Percentiles rank a stretch among this genome's conserved stretches.
Evolutionary conservation across 1,284 basidiomycete species (phyloP).

Genomic region (Ceratobasidium sp.): DNA sequence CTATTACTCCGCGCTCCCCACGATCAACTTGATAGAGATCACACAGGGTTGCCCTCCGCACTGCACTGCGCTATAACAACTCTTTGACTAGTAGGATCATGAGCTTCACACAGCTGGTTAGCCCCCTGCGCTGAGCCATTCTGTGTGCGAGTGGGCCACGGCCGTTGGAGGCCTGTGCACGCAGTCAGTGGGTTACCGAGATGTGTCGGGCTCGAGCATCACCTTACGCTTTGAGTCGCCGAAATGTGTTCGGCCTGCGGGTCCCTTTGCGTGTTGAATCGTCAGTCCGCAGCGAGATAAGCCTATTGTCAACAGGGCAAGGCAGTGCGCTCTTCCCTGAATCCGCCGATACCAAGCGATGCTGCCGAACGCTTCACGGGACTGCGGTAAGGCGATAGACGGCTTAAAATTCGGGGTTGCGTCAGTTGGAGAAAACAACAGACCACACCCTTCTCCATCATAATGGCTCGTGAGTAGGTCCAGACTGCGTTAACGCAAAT

Average conservation of each 20-base stretch:
- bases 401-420: constrained; percentile 10
- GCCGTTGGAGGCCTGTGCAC: not conserved
- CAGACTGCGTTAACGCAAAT: too few species aligned
- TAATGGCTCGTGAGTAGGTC: constrained; percentile 15
- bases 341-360: not conserved
- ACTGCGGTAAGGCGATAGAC: constrained; percentile 13
- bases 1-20: too few species aligned
- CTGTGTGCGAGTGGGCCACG: not conserved
- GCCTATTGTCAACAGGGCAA: not conserved
- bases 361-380: constrained; percentile 13
- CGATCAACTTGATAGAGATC: too few species aligned
- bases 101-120: too few species aligned
- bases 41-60: too few species aligned
- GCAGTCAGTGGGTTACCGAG: constrained; percentile 18
- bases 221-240: not conserved
- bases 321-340: constrained; percentile 6
- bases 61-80: too few species aligned
- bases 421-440: not conserved
- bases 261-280: not conserved
- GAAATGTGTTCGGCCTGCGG: constrained; percentile 1
- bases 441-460: not conserved
- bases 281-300: constrained; percentile 19
- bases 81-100: too few species aligned
- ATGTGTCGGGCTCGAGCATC: not conserved
- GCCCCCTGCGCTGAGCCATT: too few species aligned